A percentile compares a stretch with the other conserved stretches of the same genome.
These are phyloP conservation scores for Collariella sp. DNA, from an alignment of 495 filamentous ascomycete genomes.

Conservation along the genomic window DNA sequence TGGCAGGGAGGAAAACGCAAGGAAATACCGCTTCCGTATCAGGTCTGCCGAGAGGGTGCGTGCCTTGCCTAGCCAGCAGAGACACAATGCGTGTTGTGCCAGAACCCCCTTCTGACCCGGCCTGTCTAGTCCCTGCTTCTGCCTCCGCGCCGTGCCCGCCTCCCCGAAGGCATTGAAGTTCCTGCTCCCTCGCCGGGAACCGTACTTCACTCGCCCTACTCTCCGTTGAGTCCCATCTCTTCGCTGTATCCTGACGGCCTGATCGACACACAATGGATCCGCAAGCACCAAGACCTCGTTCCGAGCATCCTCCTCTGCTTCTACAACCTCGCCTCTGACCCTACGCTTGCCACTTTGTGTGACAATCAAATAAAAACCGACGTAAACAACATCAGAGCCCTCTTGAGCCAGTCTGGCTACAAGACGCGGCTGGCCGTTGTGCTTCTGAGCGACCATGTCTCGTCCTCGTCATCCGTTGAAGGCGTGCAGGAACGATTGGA, in stretches of 20 bases:
- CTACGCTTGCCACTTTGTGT: slow-evolving; percentile 56
- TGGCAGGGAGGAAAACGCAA: slow-evolving; percentile 31
- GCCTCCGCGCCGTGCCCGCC: slow-evolving; percentile 43
- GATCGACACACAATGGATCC: slow-evolving; percentile 69
- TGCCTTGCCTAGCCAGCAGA: neutral
- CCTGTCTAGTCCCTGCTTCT: slow-evolving; percentile 40
- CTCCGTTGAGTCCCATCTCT: slow-evolving; percentile 72
- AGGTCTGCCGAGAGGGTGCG: slow-evolving; percentile 71
- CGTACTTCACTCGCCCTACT: slow-evolving; percentile 76
- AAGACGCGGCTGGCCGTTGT: slow-evolving; percentile 69
- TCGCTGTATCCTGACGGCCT: slow-evolving; percentile 80
- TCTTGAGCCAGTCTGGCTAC: slow-evolving; percentile 58
- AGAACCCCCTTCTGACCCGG: neutral
- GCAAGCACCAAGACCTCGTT: slow-evolving; percentile 74
- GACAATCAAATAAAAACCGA: slow-evolving; percentile 87
- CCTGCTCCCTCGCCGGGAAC: slow-evolving; percentile 38
- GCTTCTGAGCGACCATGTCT: slow-evolving; percentile 60
- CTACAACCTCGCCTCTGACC: slow-evolving; percentile 60
- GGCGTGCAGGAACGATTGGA: slow-evolving; percentile 56
- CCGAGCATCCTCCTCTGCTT: slow-evolving; percentile 74
- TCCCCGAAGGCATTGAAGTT: slow-evolving; percentile 38
- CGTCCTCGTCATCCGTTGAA: slow-evolving; percentile 50
- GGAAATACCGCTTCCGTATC: slow-evolving; percentile 51
- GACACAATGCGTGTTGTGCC: neutral
- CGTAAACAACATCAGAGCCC: slow-evolving; percentile 63